A percentile compares a stretch with the other conserved stretches of the same genome.
phyloP scores from a whole-genome alignment of 768 basidiomycete genomes.

The Polyporus arcularius region DNA sequence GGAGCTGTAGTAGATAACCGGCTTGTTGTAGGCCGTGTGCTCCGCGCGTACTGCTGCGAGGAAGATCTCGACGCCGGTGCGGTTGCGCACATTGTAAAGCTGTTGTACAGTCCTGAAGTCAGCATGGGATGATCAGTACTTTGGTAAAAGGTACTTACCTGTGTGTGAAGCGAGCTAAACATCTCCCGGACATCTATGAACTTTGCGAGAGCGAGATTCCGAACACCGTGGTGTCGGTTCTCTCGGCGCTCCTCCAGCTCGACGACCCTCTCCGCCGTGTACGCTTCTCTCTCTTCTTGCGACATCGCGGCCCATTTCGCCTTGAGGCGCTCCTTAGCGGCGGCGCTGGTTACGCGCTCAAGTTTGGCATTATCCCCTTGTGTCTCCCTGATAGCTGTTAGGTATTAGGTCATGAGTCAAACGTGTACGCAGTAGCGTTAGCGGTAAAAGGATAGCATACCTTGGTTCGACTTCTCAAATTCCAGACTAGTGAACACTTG shows the following conservation, averaged over 20 bases:
- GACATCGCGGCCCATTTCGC: not conserved
- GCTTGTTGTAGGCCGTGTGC: not conserved
- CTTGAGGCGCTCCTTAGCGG: not conserved
- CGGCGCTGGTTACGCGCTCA: not conserved
- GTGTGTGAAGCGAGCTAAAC: not conserved
- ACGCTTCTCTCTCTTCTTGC: not conserved
- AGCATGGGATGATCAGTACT: too few species aligned
- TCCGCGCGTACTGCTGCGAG: not conserved
- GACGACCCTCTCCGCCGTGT: not conserved
- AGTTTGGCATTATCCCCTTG: not conserved
- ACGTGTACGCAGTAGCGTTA: too few species aligned
- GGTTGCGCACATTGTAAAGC: not conserved
- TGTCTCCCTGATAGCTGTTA: not conserved
- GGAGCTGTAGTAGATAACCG: not conserved
- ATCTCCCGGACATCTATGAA: not conserved
- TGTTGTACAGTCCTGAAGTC: too few species aligned
- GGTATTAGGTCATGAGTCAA: too few species aligned
- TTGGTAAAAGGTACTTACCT: too few species aligned
- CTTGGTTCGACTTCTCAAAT: too few species aligned
- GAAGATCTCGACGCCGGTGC: not conserved
- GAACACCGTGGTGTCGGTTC: not conserved
- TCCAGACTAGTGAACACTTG: too few species aligned
- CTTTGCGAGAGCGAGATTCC: not conserved
- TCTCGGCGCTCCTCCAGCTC: not conserved
- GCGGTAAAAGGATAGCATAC: too few species aligned